Evolutionary conservation across 1,284 basidiomycete species (phyloP), one percentile per base, ranked within the genome.

Genomic region (Tylopilus sp.): DNA sequence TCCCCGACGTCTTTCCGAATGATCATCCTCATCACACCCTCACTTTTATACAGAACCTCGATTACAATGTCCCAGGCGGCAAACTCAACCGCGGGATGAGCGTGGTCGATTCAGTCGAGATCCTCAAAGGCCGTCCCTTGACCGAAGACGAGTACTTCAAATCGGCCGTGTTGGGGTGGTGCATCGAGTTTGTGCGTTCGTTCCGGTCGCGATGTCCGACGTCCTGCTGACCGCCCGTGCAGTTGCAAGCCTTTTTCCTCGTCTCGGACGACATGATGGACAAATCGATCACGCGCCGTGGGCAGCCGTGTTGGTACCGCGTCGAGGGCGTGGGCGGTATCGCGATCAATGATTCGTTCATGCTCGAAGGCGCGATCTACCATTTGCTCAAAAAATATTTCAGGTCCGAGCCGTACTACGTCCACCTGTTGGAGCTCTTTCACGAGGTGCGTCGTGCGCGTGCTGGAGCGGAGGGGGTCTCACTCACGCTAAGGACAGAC

Each of bases 221-320:
- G 38, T 19, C 44, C 16, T 26, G 36, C n/a, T 36, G 13, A 18
- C 12, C 18, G 29, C 3, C 2, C n/a, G 22, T 2, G 4, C n/a
- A 97, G 95, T 89, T 99, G 19, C 98, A 99, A 92, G 96, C 96
- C 0, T 99, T 94, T 83, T 99, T 99, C 89, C 89, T 99, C 63
- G 97, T 99, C 63, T 91, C 96, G 29, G 97, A 99, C 81, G 97
- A 99, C 80, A 97, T 99, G 80, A 99, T 99, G 97, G 97, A 99
- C 80, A 81, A 88, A 32, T 95, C 92, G 58, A 91, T 98, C 74
- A 99, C 97, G 9, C 93, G 97, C 52, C 91, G 97, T n/a, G 93
- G 95, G n/a, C 97, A 99, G 79, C 95, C 97, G 0, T 99, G 97
- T 83, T 99, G 95, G 95, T 99, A 97, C 84, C 87, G 89, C 67